Evolutionary conservation across 495 filamentous ascomycete genomes (phyloP), one percentile per base, ranked within the genome.

Genomic region (Annulohypoxylon moriforme): DNA sequence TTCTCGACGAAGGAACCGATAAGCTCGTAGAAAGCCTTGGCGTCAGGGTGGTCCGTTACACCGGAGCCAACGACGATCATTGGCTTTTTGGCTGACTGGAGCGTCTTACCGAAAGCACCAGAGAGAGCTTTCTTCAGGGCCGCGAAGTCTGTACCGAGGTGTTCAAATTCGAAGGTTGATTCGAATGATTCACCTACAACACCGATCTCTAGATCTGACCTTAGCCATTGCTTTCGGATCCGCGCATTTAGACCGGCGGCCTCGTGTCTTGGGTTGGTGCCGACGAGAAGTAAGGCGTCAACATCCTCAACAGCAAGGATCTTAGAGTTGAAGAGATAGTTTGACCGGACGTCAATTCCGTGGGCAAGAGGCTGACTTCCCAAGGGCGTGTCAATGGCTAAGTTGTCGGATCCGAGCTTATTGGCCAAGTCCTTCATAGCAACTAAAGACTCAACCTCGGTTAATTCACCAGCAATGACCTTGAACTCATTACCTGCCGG

Each of bases 401-500:
- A 87, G 79, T 98, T 99, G 71, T 99, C 96, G 10, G 96, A 98
- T 53, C 92, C 93, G 60, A 99, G 91, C 81, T 91, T 94, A 85
- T 98, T 98, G 71, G 92, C 91, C 59, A 99, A 82, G 77, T 98
- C 96, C 85, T 99, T 99, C 87, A 97, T 92, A 31, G 94, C 96
- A 62, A 98, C 94, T 50, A 99, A 84, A 1, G 94, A 91, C 83
- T 99, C 96, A 13, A 91, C 90, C 77, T 99, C 96, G 42, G 91
- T 89, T 25, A 99, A 88, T 69, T 95, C 92, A 55, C 96, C 96
- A 64, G 95, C 93, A 76, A 99, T 88, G 31, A 87, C 94, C 85
- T 98, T 98, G 86, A 99, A 94, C 80, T 99, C 96, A 76, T 98
- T 91, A 3, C 87, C 92, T 79, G 93, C 90, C 10, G 92, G 91